Base-by-base conservation (phyloP, 2,329 filamentous ascomycete genomes). In the Diplodia intermedia region DNA sequence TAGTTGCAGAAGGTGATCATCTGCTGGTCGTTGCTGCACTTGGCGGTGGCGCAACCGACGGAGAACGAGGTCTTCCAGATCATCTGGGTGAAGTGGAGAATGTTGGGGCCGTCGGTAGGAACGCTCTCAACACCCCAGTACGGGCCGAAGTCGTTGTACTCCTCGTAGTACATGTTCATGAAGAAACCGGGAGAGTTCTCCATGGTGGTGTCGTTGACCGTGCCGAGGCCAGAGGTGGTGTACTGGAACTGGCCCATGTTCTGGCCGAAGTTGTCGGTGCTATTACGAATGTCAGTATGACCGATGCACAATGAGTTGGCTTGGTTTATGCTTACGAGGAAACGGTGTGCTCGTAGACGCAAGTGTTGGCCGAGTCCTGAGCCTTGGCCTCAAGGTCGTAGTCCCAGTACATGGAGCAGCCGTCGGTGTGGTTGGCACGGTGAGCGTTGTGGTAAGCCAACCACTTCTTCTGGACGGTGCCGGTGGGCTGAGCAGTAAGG, bases 1-100 rank as follows among this genome's bases (percentile, higher is more conserved):
- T 97, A 97, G 86, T 97, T 94, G 89, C 93, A 97, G 75, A 96
- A 92, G 36, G 91, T 94, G 84, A 88, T 18, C 40, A 69, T 26
- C 12, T 63, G 12, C 11, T 54, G 20, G 36, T 72, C 73, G 26
- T 69, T 69, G n/a, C 71, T 70, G 66, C 78, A 79, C 68, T 78
- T 73, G 2, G 74, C 18, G 7, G 75, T 76, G 18, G 73, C 74
- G 60, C 78, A 80, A 54, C 77, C 78, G 9, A 80, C 76, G n/a
- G 73, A 72, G 54, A 74, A 78, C 26, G 75, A 78, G 6, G 67
- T 70, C 72, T 79, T 79, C 78, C 78, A 80, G 31, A 80, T 69
- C 65, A 80, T 66, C 69, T 78, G 75, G 7, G 77, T 79, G n/a
- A 79, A 71, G 61, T 80, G 78, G 20, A 77, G 78, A 43, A 76